These are phyloP conservation scores for Yamadazyma siamensis DNA, from an alignment of 1,139 yeast species.

Conservation along the genomic window DNA sequence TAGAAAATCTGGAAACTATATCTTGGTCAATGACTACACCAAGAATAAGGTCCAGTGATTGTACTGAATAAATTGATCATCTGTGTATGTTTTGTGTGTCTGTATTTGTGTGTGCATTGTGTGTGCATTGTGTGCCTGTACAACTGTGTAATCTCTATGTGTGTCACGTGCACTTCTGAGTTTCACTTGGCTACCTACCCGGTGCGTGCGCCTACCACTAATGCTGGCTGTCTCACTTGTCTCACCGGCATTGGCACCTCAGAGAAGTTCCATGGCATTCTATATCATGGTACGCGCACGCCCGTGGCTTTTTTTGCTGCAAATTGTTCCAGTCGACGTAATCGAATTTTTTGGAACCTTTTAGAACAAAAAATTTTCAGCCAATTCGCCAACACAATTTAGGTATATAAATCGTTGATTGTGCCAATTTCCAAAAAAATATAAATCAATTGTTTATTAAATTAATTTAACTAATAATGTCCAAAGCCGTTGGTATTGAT, in stretches of 20 bases:
- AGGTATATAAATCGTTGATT: conserved; percentile 4
- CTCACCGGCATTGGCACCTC: too few species aligned
- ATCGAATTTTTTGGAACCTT: conserved; percentile 7
- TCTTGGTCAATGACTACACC: conserved; percentile 36
- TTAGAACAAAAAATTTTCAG: conserved; percentile 10
- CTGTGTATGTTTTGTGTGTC: not conserved
- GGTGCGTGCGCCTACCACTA: too few species aligned
- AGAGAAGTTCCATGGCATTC: too few species aligned
- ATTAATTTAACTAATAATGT: conserved; percentile 11
- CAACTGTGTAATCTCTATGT: too few species aligned
- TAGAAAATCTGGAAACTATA: conserved; percentile 30
- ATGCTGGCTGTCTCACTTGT: too few species aligned
- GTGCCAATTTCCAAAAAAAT: conserved; percentile 1
- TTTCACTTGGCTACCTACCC: not conserved
- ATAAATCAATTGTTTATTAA: conserved; percentile 1
- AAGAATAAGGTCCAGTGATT: conserved; percentile 21
- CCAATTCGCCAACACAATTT: conserved; percentile 6
- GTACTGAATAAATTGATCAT: too few species aligned
- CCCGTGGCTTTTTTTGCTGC: too few species aligned
- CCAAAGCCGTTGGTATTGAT: conserved; percentile 94
- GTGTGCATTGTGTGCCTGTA: too few species aligned
- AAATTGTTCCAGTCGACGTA: too few species aligned
- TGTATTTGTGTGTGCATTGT: not conserved
- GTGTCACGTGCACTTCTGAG: too few species aligned
- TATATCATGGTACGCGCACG: too few species aligned